These are phyloP conservation scores for Schoenoplectus tabernaemontani DNA, from an alignment of 202 grass and related monocot species.

Conservation along the genomic window DNA sequence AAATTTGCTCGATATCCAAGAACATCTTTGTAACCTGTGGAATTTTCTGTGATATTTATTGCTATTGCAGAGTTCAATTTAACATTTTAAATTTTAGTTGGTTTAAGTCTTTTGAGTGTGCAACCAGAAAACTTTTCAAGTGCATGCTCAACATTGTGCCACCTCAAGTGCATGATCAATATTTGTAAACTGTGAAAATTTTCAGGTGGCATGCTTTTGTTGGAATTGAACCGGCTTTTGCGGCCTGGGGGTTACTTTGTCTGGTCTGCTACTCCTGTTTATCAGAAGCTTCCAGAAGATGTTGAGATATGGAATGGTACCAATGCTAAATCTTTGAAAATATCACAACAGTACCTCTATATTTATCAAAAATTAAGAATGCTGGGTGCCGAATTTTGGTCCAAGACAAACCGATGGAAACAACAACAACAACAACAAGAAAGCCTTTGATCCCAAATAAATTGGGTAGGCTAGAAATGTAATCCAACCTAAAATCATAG, in stretches of 20 bases:
- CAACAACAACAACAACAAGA: no score
- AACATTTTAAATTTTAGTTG: neutral
- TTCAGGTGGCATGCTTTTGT: conserved; percentile 82
- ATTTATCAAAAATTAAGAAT: no score
- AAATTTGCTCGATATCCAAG: neutral
- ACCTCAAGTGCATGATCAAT: no score
- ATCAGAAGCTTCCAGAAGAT: conserved; percentile 75
- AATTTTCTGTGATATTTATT: neutral
- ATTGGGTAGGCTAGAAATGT: no score
- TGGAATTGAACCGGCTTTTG: conserved; percentile 88
- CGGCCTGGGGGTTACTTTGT: conserved; percentile 96
- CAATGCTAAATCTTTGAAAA: neutral
- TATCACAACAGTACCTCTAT: neutral
- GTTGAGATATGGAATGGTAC: conserved; percentile 91
- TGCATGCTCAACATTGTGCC: no score
- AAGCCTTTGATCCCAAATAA: no score
- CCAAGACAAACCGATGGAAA: no score
- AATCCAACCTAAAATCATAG: no score
- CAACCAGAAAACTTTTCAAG: no score
- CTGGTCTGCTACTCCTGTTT: conserved; percentile 97
- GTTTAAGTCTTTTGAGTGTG: neutral
- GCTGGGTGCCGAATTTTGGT: no score
- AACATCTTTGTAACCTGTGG: neutral
- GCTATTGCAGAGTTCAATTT: neutral
- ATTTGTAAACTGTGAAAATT: conserved; percentile 2